Conservation (phyloP, 345 rosid genomes). For the Raphanus raphanistrum region DNA sequence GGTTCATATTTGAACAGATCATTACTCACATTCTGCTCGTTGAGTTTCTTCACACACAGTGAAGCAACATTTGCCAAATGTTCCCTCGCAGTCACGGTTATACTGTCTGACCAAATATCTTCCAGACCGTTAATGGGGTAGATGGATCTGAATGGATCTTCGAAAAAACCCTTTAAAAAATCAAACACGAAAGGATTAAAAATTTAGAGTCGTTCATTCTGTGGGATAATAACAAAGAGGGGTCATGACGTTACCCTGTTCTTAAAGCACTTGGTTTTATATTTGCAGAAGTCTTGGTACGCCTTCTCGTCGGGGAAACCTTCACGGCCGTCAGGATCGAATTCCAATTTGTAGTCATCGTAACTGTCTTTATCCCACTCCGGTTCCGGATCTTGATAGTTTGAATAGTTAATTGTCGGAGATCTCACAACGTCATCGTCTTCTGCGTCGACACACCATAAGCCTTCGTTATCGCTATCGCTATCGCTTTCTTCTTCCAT, state of each 20-base stretch:
- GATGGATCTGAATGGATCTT: neutral
- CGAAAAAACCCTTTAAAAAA: neutral
- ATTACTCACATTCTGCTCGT: neutral
- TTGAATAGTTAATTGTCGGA: neutral
- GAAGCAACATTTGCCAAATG: neutral
- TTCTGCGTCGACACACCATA: neutral
- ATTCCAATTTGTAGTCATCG: neutral
- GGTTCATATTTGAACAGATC: neutral
- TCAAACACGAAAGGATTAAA: neutral
- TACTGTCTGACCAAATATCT: neutral
- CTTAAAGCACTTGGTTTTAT: neutral
- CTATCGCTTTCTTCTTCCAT: neutral
- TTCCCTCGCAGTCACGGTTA: neutral
- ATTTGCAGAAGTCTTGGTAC: neutral
- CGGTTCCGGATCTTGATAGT: neutral
- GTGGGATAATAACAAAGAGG: neutral
- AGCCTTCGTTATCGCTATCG: neutral
- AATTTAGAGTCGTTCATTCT: neutral
- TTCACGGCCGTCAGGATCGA: neutral
- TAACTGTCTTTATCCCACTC: conserved; percentile 20
- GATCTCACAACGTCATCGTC: neutral
- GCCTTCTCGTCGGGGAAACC: neutral
- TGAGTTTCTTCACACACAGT: neutral
- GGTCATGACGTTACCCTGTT: neutral
- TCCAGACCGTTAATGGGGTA: neutral